Base-by-base conservation (phyloP, 2,329 filamentous ascomycete genomes). In the Rasamsonia emersonii region DNA sequence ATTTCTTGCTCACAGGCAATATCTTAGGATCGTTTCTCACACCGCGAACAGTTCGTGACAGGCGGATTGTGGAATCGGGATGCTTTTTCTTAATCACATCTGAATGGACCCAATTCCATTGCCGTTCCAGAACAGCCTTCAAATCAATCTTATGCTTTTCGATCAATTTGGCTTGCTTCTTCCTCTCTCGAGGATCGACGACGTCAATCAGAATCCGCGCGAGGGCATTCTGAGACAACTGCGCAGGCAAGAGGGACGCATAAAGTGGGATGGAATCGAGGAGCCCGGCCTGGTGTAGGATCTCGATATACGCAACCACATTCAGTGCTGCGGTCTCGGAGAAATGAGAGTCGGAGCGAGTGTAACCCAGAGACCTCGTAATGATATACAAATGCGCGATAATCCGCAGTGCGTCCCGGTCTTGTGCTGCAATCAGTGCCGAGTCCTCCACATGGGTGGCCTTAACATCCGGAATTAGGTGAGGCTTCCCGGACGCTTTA, bases 211-310 rank as follows among this genome's bases (percentile, higher is more conserved):
- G 64, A 35, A 93, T 82, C 32, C 76, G 73, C 36, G 80, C 84
- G 29, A 98, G 69, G 10, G 80, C 79, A 33, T 77, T 72, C 44
- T 86, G 78, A 39, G 73, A 71, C 40, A 80, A 71, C 9, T 75
- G 65, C 5, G 68, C 62, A 7, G 75, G 69, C 9, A 98, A 67
- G 46, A 85, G 79, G 6, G 86, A 86, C 40, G 84, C 88, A 56
- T 98, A 98, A 1, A 93, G 65, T 1, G 91, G 88, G 34, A 94
- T 82, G 24, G 91, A 63, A 40, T 89, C 79, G 37, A 82, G 76
- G 33, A 91, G 75, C 19, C 77, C 75, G 10, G 75, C 74, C 28
- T 81, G 69, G 25, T 83, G 77, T 21, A 98, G 63, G 39, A 82
- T 79, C 46, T 82, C 82, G 34, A 93, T 81, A 53, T 96, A 96